Evolutionary conservation across 176 grass and related monocot species (phyloP), one percentile per base, ranked within the genome.

Genomic region (Urochloa ruziziensis): DNA sequence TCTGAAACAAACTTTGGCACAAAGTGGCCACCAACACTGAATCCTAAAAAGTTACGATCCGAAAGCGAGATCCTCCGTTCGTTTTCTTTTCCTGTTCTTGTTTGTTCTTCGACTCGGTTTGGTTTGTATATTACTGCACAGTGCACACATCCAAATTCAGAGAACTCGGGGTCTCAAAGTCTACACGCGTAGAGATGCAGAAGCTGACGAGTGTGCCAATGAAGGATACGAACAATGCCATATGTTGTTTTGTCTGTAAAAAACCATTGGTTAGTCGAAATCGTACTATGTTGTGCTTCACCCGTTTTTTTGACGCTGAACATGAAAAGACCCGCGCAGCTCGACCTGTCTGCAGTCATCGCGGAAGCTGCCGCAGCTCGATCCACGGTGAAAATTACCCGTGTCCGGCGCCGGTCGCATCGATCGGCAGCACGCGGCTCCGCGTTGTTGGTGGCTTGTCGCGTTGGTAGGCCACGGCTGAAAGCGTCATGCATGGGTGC

Each of bases 141-240:
- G n/a, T n/a, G 54, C 54, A 16, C 3, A 6, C 0, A 32, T 33
- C 70, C 28, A 47, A 2, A 29, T 70, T 47, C 67, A 47, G 40
- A 46, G 23, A 34, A 14, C 47, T 53, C 70, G 29, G 2, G 37
- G 66, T 36, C 28, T 27, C 19, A 4, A 33, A 48, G 63, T 78
- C 83, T 78, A 19, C 74, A 85, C 73, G 83, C 83, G 83, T 27
- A 28, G 72, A 75, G 82, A 44, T 37, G 23, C 82, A 84, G 72
- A 44, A 62, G 16, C 82, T 25, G 71, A 76, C 72, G 47, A 44
- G 62, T 72, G 62, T 72, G 44, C 49, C 67, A 33, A 7, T 16
- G 44, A 49, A 3, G 16, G 25, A 32, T 19, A 44, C 1, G 13
- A 32, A 24, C 0, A 19, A 30, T 29, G 2, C 30, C 1, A 25